A percentile compares a stretch with the other conserved stretches of the same genome.
phyloP scores from a whole-genome alignment of 768 basidiomycete genomes.

The Hygrocybe punicea region DNA sequence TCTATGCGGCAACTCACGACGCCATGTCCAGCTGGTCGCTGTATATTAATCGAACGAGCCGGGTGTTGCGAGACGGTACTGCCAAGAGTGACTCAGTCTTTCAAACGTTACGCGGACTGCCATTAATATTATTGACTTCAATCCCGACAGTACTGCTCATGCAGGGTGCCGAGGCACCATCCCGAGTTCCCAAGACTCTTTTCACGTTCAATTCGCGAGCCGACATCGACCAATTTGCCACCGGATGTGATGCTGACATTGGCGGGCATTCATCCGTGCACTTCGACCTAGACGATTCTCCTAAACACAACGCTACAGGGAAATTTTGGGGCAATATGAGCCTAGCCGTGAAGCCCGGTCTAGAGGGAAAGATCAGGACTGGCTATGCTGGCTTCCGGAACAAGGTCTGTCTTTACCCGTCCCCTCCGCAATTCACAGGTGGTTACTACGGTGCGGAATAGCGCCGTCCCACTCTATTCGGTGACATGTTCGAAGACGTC shows the following conservation, averaged over 20 bases:
- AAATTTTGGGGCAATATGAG: constrained; percentile 81
- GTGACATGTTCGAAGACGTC: constrained; percentile 80
- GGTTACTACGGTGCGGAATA: constrained; percentile 25
- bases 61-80: constrained; percentile 34
- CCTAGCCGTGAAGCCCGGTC: constrained; percentile 61
- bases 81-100: constrained; percentile 33
- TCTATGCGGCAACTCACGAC: neutral
- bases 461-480: constrained; percentile 81
- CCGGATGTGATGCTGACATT: constrained; percentile 85
- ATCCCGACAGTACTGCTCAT: constrained; percentile 58
- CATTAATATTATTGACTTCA: neutral
- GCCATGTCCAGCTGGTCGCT: constrained; percentile 35
- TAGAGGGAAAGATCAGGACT: constrained; percentile 66
- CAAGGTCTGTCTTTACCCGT: constrained; percentile 58
- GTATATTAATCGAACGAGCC: constrained; percentile 40
- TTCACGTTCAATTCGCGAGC: constrained; percentile 59
- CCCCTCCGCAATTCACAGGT: neutral
- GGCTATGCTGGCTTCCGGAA: constrained; percentile 93
- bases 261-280: constrained; percentile 79
- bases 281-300: constrained; percentile 62
- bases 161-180: constrained; percentile 67
- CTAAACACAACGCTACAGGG: constrained; percentile 50
- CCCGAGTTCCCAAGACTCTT: constrained; percentile 59
- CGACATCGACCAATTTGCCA: constrained; percentile 62
- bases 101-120: neutral